A percentile compares a stretch with the other conserved stretches of the same genome.
Conservation (phyloP, 192 early-diverging fungal genomes). For the Mortierella antarctica region DNA sequence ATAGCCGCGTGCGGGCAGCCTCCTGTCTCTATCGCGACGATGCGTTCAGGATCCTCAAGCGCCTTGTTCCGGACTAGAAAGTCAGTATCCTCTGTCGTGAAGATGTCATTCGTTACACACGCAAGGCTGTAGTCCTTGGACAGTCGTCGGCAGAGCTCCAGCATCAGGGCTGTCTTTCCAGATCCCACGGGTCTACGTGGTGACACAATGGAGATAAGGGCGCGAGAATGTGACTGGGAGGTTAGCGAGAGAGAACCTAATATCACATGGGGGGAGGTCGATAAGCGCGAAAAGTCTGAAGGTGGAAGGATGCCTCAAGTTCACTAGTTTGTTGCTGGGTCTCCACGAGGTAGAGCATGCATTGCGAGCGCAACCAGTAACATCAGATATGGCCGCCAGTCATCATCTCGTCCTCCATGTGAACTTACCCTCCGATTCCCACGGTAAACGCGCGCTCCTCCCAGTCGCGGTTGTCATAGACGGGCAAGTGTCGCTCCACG, state of each 20-base stretch:
- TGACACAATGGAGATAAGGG: slow-evolving; percentile 4
- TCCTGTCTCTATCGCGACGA: slow-evolving; percentile 93
- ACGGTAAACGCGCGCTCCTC: slow-evolving; percentile 93
- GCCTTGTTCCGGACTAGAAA: slow-evolving; percentile 92
- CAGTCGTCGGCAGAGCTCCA: slow-evolving; percentile 86
- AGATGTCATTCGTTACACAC: slow-evolving; percentile 98
- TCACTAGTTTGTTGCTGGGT: too few relatives aligned
- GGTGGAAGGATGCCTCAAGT: too few relatives aligned
- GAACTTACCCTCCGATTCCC: slow-evolving; percentile 86
- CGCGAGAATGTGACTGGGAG: background rate
- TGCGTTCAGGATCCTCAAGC: slow-evolving; percentile 82
- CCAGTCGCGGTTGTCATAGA: slow-evolving; percentile 85
- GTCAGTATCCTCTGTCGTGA: slow-evolving; percentile 96
- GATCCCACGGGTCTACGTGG: slow-evolving; percentile 86
- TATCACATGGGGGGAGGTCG: too few relatives aligned
- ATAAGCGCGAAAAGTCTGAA: too few relatives aligned
- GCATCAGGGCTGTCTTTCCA: slow-evolving; percentile 94
- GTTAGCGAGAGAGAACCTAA: too few relatives aligned
- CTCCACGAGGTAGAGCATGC: too few relatives aligned
- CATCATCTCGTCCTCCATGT: too few relatives aligned
- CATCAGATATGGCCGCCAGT: too few relatives aligned
- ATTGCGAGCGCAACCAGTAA: too few relatives aligned
- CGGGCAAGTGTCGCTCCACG: slow-evolving; percentile 77
- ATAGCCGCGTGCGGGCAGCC: slow-evolving; percentile 97
- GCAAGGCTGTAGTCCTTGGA: slow-evolving; percentile 86